Percentiles rank a stretch among this genome's conserved stretches.
phyloP scores from a whole-genome alignment of 2,329 filamentous ascomycete species.

The Bipolaris zeicola region DNA sequence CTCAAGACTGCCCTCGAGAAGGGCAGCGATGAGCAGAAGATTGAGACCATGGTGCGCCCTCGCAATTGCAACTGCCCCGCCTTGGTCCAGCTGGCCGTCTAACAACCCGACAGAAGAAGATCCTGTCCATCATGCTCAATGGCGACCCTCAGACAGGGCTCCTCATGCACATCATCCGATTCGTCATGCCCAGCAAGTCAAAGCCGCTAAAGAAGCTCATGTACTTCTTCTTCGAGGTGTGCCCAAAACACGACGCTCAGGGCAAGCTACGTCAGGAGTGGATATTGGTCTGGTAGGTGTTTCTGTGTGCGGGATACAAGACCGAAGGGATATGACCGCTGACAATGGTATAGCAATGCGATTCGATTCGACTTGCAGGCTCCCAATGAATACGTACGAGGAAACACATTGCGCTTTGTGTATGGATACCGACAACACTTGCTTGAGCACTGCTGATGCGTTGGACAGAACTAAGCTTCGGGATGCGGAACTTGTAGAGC shows the following conservation, averaged over 20 bases:
- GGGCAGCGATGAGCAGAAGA: conserved; percentile 88
- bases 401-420: conserved; percentile 96
- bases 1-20: conserved; percentile 93
- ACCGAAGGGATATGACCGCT: conserved; percentile 14
- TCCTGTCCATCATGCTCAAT: conserved; percentile 97
- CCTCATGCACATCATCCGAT: conserved; percentile 99
- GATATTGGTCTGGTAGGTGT: conserved; percentile 90
- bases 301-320: conserved; percentile 13
- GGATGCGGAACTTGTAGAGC: conserved; percentile 94
- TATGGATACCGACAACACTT: conserved; percentile 18
- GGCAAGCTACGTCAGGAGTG: conserved; percentile 99
- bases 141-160: conserved; percentile 94
- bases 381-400: conserved; percentile 96
- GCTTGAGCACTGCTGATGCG: conserved; percentile 21
- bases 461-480: conserved; percentile 75
- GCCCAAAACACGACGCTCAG: conserved; percentile 87
- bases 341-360: conserved; percentile 72
- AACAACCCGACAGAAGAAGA: conserved; percentile 66
- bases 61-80: conserved; percentile 31
- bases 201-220: conserved; percentile 97
- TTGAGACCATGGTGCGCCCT: conserved; percentile 68
- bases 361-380: conserved; percentile 98
- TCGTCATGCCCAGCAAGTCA: conserved; percentile 98
- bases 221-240: conserved; percentile 99
- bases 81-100: conserved; percentile 58